Conservation (phyloP, 306 rosid genomes). For the Inga oerstediana region DNA sequence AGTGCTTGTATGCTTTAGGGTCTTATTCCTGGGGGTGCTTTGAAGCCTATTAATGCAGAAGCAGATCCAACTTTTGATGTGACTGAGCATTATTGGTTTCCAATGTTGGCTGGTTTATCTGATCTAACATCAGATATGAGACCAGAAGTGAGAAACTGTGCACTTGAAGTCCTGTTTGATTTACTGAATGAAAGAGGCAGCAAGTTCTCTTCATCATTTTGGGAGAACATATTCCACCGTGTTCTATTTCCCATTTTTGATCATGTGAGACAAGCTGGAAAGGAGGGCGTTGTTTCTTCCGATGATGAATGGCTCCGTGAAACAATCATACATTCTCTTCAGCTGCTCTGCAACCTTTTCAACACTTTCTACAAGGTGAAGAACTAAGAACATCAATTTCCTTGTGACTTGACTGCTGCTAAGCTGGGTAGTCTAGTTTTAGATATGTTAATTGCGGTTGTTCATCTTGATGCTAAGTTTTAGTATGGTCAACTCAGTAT, state of each 20-base stretch:
- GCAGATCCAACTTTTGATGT: slow-evolving; percentile 66
- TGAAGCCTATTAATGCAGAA: slow-evolving; percentile 76
- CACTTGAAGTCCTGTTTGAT: slow-evolving; percentile 97
- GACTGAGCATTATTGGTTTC: slow-evolving; percentile 99
- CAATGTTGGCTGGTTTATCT: slow-evolving; percentile 99
- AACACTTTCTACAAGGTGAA: slow-evolving; percentile 95
- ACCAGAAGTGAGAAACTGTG: slow-evolving; percentile 98
- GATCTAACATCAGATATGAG: slow-evolving; percentile 96
- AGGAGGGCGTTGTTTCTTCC: slow-evolving; percentile 67
- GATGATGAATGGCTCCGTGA: slow-evolving; percentile 90
- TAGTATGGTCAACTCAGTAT: neutral
- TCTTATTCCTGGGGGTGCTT: slow-evolving; percentile 94
- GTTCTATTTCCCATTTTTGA: slow-evolving; percentile 99
- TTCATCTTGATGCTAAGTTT: slow-evolving; percentile 24
- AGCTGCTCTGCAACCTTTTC: slow-evolving; percentile 97
- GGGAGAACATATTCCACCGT: slow-evolving; percentile 98
- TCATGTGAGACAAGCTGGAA: slow-evolving; percentile 96
- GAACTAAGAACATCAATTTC: slow-evolving; percentile 21
- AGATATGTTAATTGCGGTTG: neutral
- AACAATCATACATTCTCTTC: slow-evolving; percentile 96
- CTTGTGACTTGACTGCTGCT: slow-evolving; percentile 23
- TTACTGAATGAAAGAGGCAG: slow-evolving; percentile 95
- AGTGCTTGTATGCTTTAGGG: slow-evolving; percentile 62
- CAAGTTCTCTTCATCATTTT: slow-evolving; percentile 88
- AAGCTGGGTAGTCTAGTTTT: neutral